Base-by-base conservation (phyloP, 73 alveolate genomes). In the Paramecium sexaurelia region DNA sequence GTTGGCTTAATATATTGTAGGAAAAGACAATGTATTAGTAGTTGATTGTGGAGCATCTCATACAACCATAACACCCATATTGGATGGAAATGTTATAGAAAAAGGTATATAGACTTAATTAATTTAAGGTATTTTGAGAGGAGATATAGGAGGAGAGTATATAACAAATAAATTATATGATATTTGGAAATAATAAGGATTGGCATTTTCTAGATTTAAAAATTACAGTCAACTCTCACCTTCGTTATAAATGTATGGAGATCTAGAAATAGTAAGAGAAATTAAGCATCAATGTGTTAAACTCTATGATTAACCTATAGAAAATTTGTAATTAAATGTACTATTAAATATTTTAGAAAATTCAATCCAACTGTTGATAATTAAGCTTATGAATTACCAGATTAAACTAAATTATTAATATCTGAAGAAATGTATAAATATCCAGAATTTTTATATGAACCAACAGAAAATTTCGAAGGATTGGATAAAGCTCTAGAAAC, bases 291-390 rank as follows among this genome's bases (percentile, higher is more conserved):
- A 55, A 27, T 56, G 37, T 22, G 37, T 39, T 29, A 88, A 88
- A 47, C 33, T 88, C 1, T 68, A 68, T 43, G 94, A 88, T 67
- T 36, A 61, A 17, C 82, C 84, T 7, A 45, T 88, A 3, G 75
- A 67, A 20, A 29, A 43, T 69, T 41, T 69, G 32, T 55, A 56
- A 22, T 32, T 19, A 7, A 0, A 1, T n/a, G 5, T 51, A 17
- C 1, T 51, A 86, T 24, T 32, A 10, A 20, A 1, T 55, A 1
- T 55, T 0, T 15, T 61, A 86, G 93, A 37, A 88, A 88, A 47
- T 88, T 88, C 51, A 88, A 88, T 37, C 94, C 85, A 41, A 82
- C 94, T 29, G 94, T 88, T 5, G 94, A 88, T 88, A 88, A 75
- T 67, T 71, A 88, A 43, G 73, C 55, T 6, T 69, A 67, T 68